Percentiles rank a stretch among this genome's conserved stretches.
Evolutionary conservation across 2,329 filamentous ascomycete species (phyloP).

Genomic region (Thielaviopsis ethacetica): DNA sequence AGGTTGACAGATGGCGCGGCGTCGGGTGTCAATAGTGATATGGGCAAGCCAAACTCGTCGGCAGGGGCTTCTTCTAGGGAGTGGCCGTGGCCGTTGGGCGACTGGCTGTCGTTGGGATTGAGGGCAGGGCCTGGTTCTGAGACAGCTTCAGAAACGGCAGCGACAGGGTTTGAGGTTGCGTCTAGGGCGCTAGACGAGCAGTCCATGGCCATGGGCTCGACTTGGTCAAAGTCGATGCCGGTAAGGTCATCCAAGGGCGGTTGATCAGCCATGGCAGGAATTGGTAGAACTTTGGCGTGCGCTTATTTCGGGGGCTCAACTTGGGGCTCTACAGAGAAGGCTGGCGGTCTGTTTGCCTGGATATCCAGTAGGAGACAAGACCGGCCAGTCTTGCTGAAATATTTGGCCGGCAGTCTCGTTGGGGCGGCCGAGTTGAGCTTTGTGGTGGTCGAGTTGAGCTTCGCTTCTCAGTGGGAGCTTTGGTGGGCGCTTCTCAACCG

Average conservation of each 20-base stretch:
- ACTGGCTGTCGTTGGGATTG: conserved; percentile 27
- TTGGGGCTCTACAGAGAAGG: neutral
- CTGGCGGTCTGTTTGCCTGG: too few relatives aligned
- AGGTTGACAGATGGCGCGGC: conserved; percentile 17
- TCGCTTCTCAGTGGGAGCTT: too few relatives aligned
- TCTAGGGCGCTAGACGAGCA: neutral
- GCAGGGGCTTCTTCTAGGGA: conserved; percentile 35
- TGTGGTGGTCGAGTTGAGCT: too few relatives aligned
- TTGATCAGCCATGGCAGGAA: neutral
- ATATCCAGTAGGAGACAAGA: neutral
- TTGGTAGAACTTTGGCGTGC: neutral
- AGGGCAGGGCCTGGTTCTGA: conserved; percentile 17
- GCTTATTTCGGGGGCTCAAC: neutral
- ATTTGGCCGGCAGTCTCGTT: neutral
- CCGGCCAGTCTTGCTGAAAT: neutral
- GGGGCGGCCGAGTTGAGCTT: too few relatives aligned
- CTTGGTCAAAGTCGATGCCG: neutral
- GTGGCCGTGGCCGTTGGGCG: conserved; percentile 28
- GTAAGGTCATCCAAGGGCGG: neutral
- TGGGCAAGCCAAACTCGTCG: conserved; percentile 39
- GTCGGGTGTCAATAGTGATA: neutral
- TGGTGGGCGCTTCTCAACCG: too few relatives aligned
- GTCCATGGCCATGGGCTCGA: neutral
- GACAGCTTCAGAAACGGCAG: neutral
- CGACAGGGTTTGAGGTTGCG: neutral